Conservation (phyloP, 2,329 filamentous ascomycete genomes). For the Madurella fahalii region DNA sequence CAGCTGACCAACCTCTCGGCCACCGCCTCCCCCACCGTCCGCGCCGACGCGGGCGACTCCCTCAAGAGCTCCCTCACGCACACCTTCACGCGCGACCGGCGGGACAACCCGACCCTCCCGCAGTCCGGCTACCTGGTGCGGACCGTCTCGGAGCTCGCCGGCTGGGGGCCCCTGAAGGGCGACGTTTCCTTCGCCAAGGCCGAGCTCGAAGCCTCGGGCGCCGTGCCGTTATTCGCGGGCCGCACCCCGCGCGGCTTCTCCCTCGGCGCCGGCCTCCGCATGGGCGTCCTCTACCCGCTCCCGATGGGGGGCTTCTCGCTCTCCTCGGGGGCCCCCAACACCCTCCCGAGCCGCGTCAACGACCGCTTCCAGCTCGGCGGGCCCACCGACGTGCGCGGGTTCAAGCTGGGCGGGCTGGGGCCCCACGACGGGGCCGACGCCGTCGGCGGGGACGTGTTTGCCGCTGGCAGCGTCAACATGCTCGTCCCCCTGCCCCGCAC, state of each 20-base stretch:
- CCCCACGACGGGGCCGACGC: constrained; percentile 82
- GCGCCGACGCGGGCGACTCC: constrained; percentile 81
- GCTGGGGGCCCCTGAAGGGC: constrained; percentile 75
- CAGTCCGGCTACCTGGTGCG: constrained; percentile 77
- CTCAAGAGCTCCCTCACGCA: constrained; percentile 86
- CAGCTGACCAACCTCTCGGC: constrained; percentile 76
- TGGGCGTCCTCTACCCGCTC: constrained; percentile 80
- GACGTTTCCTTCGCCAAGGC: constrained; percentile 93
- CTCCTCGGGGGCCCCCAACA: constrained; percentile 35
- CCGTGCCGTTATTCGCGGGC: constrained; percentile 68
- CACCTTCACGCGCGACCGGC: constrained; percentile 71
- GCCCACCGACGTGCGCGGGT: constrained; percentile 90
- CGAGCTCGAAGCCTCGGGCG: constrained; percentile 77
- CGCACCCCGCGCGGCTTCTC: constrained; percentile 68
- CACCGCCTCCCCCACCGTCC: constrained; percentile 74
- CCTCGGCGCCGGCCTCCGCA: constrained; percentile 74
- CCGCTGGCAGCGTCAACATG: constrained; percentile 81
- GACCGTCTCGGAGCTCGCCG: constrained; percentile 77
- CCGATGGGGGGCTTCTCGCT: constrained; percentile 53
- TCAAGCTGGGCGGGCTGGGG: constrained; percentile 83
- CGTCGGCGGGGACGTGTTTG: constrained; percentile 86
- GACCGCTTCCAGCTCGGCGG: constrained; percentile 95
- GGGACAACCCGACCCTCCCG: constrained; percentile 82
- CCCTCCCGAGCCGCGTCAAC: constrained; percentile 74
- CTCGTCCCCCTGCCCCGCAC: constrained; percentile 79